A percentile compares a stretch with the other conserved stretches of the same genome.
Conservation (phyloP, 2,329 filamentous ascomycete genomes). For the Arthrinium phaeospermum region DNA sequence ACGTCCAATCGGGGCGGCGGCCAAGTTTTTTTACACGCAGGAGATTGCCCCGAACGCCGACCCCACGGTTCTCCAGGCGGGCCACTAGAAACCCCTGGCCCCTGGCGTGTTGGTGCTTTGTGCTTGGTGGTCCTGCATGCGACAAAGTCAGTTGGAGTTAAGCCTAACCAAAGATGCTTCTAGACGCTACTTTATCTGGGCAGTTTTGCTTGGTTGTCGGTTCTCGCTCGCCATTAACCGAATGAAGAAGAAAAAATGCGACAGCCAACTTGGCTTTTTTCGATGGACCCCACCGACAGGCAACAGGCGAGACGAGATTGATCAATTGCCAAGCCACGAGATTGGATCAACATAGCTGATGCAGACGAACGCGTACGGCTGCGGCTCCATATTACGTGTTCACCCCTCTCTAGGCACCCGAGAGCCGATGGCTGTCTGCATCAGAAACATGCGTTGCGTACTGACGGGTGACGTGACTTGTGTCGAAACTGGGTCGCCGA, state of each 20-base stretch:
- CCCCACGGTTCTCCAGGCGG: neutral
- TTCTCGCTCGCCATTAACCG: neutral
- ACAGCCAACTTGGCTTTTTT: neutral
- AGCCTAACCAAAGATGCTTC: neutral
- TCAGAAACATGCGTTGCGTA: neutral
- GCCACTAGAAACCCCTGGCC: neutral
- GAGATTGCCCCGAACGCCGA: neutral
- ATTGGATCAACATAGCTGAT: neutral
- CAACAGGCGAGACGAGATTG: neutral
- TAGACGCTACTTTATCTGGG: neutral
- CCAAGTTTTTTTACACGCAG: neutral
- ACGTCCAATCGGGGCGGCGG: neutral
- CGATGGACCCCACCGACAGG: neutral
- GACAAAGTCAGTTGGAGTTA: neutral
- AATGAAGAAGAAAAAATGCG: neutral
- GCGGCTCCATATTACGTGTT: neutral
- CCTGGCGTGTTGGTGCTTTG: neutral
- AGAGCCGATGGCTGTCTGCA: neutral
- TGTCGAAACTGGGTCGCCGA: neutral
- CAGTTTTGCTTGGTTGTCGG: too few relatives aligned
- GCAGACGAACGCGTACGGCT: neutral
- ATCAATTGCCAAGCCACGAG: neutral
- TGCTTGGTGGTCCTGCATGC: neutral
- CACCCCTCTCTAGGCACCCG: neutral
- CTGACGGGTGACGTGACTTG: neutral